Base-by-base conservation (phyloP, 106 monocot species). In the Dendrobium chrysotoxum region DNA sequence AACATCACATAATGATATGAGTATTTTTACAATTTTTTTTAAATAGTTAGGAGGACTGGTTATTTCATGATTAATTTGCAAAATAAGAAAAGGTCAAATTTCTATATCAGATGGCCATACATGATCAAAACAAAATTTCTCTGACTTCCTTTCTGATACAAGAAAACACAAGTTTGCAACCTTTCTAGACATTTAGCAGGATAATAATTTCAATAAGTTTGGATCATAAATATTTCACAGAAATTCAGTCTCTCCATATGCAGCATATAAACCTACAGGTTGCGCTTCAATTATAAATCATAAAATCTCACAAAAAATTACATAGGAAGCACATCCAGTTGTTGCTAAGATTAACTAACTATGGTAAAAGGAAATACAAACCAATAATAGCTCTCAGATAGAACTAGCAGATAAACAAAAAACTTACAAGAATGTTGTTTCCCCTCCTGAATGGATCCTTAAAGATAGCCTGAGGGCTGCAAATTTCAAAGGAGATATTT, bases 391-490 rank as follows among this genome's bases (percentile, higher is more conserved):
- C 25, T 28, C 28, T 4, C 50, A 41, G 16, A 44, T 2, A 47
- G n/a, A 23, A 20, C 20, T 8, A 42, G 28, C 0, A 74, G 39
- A 70, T 70, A n/a, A 70, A 30, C 0, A 40, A 40, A 74, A 28
- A 78, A 80, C 83, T 83, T 79, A 91, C 91, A 72, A 92, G 92
- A 77, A 92, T 92, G 78, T 92, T 89, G 84, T 92, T 86, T 38
- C 91, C 91, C 77, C 89, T 82, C 80, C 91, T 89, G 89, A 92
- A 92, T 5, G 91, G 91, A 75, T 92, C 92, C 84, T 86, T 92
- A 82, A 89, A 92, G 28, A 89, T 92, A 53, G 92, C 92, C 80
- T 92, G 92, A 38, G 92, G 92, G 57, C 92, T 89, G 53, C 44
- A 46, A 76, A 76, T 41, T 40, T 9, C 20, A 5, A 40, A 74